Evolutionary conservation across 169 alveolate species (phyloP).

Genomic region (Theileria annulata): DNA sequence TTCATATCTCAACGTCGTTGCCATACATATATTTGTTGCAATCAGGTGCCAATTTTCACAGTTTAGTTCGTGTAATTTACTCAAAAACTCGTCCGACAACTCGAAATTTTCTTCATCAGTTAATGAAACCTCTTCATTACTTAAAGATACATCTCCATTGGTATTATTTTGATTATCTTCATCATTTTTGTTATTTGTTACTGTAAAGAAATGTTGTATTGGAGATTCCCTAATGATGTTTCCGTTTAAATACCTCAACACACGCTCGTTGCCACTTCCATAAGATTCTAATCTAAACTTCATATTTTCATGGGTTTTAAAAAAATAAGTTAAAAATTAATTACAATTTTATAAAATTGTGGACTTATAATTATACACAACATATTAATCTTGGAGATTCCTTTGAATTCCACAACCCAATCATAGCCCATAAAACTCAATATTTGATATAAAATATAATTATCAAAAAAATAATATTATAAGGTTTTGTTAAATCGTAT

Average conservation of each 20-base stretch:
- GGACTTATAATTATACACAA: conserved; percentile 3
- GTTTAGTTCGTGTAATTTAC: conserved; percentile 32
- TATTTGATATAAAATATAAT: background rate
- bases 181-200: background rate
- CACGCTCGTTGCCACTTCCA: conserved; percentile 71
- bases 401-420: background rate
- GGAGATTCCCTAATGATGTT: conserved; percentile 42
- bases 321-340: background rate
- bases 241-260: conserved; percentile 72
- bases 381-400: background rate
- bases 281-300: conserved; percentile 64
- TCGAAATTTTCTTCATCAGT: background rate
- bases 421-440: background rate
- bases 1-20: conserved; percentile 55
- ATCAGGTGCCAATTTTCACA: conserved; percentile 56
- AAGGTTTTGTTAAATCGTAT: background rate
- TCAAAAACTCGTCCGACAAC: background rate
- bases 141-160: background rate
- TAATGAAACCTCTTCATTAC: background rate
- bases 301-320: background rate
- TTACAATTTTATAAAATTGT: background rate
- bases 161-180: conserved; percentile 7
- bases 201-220: conserved; percentile 41
- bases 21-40: conserved; percentile 64
- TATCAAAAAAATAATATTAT: background rate